Evolutionary conservation across 1,284 basidiomycete genomes (phyloP).

Genomic region (Apiotrichum akiyoshidainum): DNA sequence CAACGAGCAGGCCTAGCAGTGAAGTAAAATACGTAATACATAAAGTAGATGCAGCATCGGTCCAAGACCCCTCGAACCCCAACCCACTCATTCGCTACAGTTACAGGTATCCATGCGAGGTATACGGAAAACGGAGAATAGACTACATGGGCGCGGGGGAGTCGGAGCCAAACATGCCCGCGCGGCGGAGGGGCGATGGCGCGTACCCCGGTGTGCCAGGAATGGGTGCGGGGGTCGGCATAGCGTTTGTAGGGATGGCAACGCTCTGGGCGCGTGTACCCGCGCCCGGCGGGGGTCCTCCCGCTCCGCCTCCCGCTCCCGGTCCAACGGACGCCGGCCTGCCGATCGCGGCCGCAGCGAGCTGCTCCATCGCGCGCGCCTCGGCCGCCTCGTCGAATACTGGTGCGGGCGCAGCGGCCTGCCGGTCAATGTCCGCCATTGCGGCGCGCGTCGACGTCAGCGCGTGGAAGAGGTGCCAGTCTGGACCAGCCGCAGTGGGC

Average conservation of each 20-base stretch:
- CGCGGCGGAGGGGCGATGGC: not conserved
- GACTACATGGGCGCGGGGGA: not conserved
- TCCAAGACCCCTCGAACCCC: too few species aligned
- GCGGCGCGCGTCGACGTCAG: constrained; percentile 31
- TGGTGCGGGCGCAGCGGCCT: constrained; percentile 19
- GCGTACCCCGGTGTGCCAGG: not conserved
- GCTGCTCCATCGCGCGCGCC: constrained; percentile 12
- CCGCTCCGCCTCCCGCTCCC: not conserved
- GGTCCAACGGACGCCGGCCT: not conserved
- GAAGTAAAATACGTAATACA: not conserved
- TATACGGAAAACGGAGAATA: not conserved
- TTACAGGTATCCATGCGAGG: not conserved
- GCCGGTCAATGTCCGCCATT: constrained; percentile 22
- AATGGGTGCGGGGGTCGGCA: not conserved
- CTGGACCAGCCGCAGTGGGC: constrained; percentile 15
- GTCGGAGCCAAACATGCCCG: not conserved
- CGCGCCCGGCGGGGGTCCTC: not conserved
- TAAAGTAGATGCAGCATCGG: too few species aligned
- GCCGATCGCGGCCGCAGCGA: constrained; percentile 8
- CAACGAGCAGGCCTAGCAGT: not conserved
- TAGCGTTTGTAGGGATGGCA: not conserved
- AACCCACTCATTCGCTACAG: too few species aligned
- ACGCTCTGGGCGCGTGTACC: not conserved
- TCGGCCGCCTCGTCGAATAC: constrained; percentile 17
- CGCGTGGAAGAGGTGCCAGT: constrained; percentile 43